Evolutionary conservation across 768 basidiomycete genomes (phyloP).

Genomic region (Collybiopsis confluens): DNA sequence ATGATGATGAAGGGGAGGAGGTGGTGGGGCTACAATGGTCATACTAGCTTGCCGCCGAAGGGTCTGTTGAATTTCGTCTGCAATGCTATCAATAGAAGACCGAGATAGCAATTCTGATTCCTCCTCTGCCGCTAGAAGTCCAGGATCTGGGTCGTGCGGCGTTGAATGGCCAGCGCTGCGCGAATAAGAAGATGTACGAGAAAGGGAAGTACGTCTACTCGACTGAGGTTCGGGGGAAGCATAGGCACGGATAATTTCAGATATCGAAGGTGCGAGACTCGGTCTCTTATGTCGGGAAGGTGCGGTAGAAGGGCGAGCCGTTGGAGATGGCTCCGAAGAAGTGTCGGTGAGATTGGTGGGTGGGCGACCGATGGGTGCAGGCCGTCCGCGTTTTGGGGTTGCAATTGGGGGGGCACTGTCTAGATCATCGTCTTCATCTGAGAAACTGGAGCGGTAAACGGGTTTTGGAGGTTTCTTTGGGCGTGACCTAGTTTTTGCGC

Average conservation of each 20-base stretch:
- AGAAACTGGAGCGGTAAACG: conserved; percentile 33
- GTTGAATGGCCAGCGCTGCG: conserved; percentile 36
- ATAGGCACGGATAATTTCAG: conserved; percentile 81
- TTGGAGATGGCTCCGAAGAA: conserved; percentile 17
- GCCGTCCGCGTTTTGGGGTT: conserved; percentile 29
- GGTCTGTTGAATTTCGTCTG: conserved; percentile 74
- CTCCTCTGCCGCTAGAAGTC: conserved; percentile 46
- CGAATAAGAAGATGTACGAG: conserved; percentile 44
- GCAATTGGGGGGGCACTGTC: conserved; percentile 24
- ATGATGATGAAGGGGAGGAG: too few relatives aligned
- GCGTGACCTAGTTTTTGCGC: conserved; percentile 31
- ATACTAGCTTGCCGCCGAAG: conserved; percentile 53
- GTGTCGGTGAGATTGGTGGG: conserved; percentile 8
- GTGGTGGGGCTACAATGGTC: conserved; percentile 35
- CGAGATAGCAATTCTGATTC: conserved; percentile 65
- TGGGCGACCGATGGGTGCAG: conserved; percentile 16
- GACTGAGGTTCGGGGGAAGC: conserved; percentile 55
- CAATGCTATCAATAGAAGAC: conserved; percentile 87
- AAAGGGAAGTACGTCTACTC: conserved; percentile 37
- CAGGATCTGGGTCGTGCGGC: conserved; percentile 48
- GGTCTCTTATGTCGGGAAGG: conserved; percentile 32
- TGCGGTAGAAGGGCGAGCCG: conserved; percentile 15
- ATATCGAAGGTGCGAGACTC: conserved; percentile 72
- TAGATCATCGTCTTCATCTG: conserved; percentile 57
- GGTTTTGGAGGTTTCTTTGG: conserved; percentile 25